These are phyloP conservation scores for Sugiyamaella novakii DNA, from an alignment of 1,139 yeast species.

Conservation along the genomic window DNA sequence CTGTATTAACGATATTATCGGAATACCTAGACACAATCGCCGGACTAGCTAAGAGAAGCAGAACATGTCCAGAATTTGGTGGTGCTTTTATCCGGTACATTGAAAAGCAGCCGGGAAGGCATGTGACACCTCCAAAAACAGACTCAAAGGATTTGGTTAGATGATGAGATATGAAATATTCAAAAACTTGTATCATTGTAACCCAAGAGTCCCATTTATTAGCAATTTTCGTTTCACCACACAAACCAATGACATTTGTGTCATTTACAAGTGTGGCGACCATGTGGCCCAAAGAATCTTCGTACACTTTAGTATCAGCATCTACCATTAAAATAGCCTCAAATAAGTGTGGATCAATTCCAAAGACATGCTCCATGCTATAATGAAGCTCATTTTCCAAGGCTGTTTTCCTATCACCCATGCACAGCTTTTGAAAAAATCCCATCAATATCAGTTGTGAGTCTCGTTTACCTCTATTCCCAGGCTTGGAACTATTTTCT, in stretches of 20 bases:
- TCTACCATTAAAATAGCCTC: conserved; percentile 43
- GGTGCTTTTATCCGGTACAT: conserved; percentile 57
- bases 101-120: conserved; percentile 45
- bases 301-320: conserved; percentile 43
- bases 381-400: conserved; percentile 41
- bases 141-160: conserved; percentile 44
- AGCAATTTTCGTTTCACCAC: conserved; percentile 43
- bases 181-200: conserved; percentile 45
- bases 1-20: conserved; percentile 39
- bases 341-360: conserved; percentile 38
- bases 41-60: conserved; percentile 53
- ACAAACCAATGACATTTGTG: conserved; percentile 41
- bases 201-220: conserved; percentile 42
- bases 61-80: conserved; percentile 52
- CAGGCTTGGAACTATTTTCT: conserved; percentile 43
- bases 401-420: conserved; percentile 41
- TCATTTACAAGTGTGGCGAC: conserved; percentile 39
- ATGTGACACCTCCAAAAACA: conserved; percentile 44
- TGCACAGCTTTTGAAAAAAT: conserved; percentile 44
- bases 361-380: conserved; percentile 38
- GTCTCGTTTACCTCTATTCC: conserved; percentile 45
- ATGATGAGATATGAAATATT: conserved; percentile 44
- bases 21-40: conserved; percentile 42
- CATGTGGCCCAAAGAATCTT: conserved; percentile 40
- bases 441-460: conserved; percentile 43